Conservation (phyloP, 495 filamentous ascomycete species). For the Cercophora newfieldiana region DNA sequence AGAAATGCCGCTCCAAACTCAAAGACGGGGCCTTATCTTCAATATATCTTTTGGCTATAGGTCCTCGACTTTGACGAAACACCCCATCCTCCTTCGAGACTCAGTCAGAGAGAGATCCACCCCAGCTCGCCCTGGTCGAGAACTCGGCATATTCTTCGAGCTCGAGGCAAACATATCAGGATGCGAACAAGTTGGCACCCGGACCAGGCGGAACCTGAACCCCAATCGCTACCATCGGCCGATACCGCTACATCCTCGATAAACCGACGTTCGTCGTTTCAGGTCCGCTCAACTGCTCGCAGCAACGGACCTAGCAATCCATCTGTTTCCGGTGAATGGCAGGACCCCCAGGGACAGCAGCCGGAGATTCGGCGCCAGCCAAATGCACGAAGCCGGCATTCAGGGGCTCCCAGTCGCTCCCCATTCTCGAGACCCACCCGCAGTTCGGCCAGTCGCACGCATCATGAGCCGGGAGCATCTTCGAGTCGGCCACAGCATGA, state of each 20-base stretch:
- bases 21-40: no score
- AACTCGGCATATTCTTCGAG: no score
- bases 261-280: background rate
- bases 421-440: background rate
- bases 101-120: no score
- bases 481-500: background rate
- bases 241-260: background rate
- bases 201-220: background rate
- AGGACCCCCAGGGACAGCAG: background rate
- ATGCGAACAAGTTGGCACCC: background rate
- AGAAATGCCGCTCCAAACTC: no score
- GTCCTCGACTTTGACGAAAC: no score
- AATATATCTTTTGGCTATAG: no score
- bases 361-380: background rate
- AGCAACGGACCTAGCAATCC: background rate
- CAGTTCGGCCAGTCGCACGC: background rate
- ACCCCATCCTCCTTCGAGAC: no score
- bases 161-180: background rate
- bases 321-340: background rate
- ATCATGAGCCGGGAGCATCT: background rate
- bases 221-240: background rate
- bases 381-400: background rate
- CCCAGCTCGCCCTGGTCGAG: no score
- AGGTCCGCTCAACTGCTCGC: slow-evolving; percentile 8
- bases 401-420: background rate